Base-by-base conservation (phyloP, 306 rosid species). In the Rubus idaeus region DNA sequence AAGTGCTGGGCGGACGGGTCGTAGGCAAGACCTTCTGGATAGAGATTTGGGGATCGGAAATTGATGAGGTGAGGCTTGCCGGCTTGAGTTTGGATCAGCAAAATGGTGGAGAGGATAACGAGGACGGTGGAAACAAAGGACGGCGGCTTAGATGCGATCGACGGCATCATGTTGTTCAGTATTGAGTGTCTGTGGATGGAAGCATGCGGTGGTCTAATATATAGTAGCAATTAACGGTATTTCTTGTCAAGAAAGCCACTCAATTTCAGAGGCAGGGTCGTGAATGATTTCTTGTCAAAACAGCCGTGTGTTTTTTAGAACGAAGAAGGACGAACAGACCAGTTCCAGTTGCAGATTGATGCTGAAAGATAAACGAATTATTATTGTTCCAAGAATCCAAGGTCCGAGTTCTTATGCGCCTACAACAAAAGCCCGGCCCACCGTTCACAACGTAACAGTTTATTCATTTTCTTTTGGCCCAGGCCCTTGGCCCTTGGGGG, bases 31-130 rank as follows among this genome's bases (percentile, higher is more conserved):
- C 87, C 91, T 70, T 92, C 96, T 0, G 96, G 97, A 77, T 83
- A 95, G 87, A 95, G 96, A 75, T 87, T 87, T 0, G 84, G 94
- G 64, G 85, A 90, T 3, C 90, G 90, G 90, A 95, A 95, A 71
- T 70, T 76, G 89, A 95, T 90, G 68, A 79, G 49, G 74, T 90
- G 97, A 76, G 78, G 71, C 20, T 73, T 78, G 0, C 77, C 55
- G 69, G 90, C 92, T 42, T 86, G 66, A 50, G 79, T 26, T 50
- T 66, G 55, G 21, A 51, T 14, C 5, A 68, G 4, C 1, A 90
- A 5, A 70, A 84, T 5, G 71, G 75, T 6, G 70, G 2, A 30
- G 35, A 88, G 35, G 44, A 84, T 2, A 56, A 68, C 0, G 41
- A 50, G 6, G 61, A 67, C 0, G 66, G 78, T 0, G 80, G 61